Conservation (phyloP, 2,329 filamentous ascomycete species). For the Aspergillus sp. region DNA sequence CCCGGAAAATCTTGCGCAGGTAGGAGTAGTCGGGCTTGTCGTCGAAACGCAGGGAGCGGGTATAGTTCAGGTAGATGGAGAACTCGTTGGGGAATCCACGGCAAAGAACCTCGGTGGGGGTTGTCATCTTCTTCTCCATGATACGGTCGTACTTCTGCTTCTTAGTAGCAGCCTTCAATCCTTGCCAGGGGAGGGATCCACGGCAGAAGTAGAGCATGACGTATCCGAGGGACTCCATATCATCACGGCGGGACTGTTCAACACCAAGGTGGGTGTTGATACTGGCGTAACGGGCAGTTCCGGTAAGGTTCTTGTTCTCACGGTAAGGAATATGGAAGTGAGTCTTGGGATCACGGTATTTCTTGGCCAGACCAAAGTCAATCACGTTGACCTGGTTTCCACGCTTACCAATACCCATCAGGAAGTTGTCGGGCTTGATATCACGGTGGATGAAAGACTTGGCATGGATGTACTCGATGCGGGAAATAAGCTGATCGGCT, state of each 20-base stretch:
- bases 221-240: conserved; percentile 98
- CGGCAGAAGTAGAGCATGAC: conserved; percentile 99
- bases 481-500: conserved; percentile 96
- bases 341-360: conserved; percentile 99
- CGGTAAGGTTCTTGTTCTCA: conserved; percentile 99
- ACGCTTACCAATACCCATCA: conserved; percentile 98
- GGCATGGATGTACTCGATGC: conserved; percentile 99
- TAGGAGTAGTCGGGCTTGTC: conserved; percentile 99
- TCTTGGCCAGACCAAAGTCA: conserved; percentile 98
- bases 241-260: conserved; percentile 97
- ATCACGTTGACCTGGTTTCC: conserved; percentile 99
- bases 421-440: conserved; percentile 99
- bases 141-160: conserved; percentile 99
- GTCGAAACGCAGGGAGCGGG: conserved; percentile 94
- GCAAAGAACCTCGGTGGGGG: conserved; percentile 95
- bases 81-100: conserved; percentile 99
- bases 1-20: conserved; percentile 99
- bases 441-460: conserved; percentile 99
- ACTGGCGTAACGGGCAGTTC: conserved; percentile 94
- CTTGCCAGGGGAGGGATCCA: conserved; percentile 97
- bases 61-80: conserved; percentile 99
- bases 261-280: conserved; percentile 99
- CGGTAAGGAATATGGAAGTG: conserved; percentile 99
- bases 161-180: conserved; percentile 96
- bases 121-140: conserved; percentile 99